These are phyloP conservation scores for Corylus avellana DNA, from an alignment of 306 rosid species.

Conservation along the genomic window DNA sequence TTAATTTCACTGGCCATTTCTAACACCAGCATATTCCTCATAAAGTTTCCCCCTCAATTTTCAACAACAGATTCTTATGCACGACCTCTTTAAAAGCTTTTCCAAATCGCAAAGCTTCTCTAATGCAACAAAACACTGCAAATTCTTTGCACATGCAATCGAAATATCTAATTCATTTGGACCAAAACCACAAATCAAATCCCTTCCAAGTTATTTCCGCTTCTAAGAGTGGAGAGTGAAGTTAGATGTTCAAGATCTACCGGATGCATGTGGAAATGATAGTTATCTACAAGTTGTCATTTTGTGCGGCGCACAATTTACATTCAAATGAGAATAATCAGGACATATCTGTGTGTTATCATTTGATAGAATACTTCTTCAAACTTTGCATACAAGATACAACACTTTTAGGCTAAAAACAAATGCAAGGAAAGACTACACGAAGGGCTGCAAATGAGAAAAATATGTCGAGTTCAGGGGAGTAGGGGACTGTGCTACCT, in stretches of 20 bases:
- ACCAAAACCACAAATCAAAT: not conserved
- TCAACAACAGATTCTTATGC: too few species aligned
- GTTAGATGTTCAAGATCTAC: too few species aligned
- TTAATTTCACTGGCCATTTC: too few species aligned
- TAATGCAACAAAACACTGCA: too few species aligned
- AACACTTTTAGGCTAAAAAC: not conserved
- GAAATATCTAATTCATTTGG: too few species aligned
- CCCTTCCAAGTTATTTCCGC: not conserved
- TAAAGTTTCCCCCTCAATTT: too few species aligned
- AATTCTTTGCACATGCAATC: too few species aligned
- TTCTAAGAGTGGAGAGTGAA: not conserved
- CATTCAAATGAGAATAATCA: not conserved
- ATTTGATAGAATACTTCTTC: not conserved
- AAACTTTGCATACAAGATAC: not conserved
- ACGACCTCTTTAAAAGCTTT: too few species aligned
- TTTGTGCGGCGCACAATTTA: not conserved
- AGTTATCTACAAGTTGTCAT: not conserved
- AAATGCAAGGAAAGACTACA: not conserved
- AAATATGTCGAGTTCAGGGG: not conserved
- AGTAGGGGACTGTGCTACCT: not conserved
- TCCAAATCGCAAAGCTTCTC: too few species aligned
- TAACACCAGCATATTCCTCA: too few species aligned
- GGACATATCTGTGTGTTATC: not conserved
- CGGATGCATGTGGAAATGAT: not conserved
- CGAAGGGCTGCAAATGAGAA: not conserved